Evolutionary conservation across 495 filamentous ascomycete species (phyloP), one percentile per base, ranked within the genome.

Genomic region (Aspergillus bridgeri): DNA sequence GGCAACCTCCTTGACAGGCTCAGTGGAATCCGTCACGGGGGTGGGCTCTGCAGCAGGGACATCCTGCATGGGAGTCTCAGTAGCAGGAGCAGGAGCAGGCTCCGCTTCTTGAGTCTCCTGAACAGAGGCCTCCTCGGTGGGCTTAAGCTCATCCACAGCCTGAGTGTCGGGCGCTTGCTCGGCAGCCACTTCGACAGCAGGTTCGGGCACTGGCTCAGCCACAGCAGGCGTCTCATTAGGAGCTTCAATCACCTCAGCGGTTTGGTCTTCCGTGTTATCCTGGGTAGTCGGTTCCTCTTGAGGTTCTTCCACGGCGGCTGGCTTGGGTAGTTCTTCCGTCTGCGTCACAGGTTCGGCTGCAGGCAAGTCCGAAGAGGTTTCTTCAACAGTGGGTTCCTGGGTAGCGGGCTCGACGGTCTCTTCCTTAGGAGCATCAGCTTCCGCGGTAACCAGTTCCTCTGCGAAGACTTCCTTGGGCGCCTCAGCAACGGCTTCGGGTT

Each of bases 171-270:
- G 33, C 2, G 9, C 33, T 11, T 38, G 33, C 29, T 52, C 54
- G 21, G 50, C 18, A 15, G 25, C 21, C 22, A 19, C 23, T n/a
- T 52, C 27, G 29, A 42, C 21, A 43, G 53, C 50, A 25, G 60
- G 55, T 45, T 56, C 56, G 42, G 18, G 43, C n/a, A 52, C 33
- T 25, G 58, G 57, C 43, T 62, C 59, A 17, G 33, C 3, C 48
- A 24, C 48, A 29, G 13, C 13, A 5, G 48, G 48, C 33, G 7
- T 15, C 33, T 38, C 33, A 9, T 38, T 38, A 15, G 33, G 33
- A 38, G 33, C 33, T 38, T 38, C 33, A 38, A 4, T 38, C 33
- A 3, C 33, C 33, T 15, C 33, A 15, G 33, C 33, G 17, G 17
- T 13, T 15, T 38, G 3, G 33, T 15, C 33, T 38, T 13, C 33